Evolutionary conservation across 257 asterid species (phyloP).

Genomic region (Forsythia suspensa): DNA sequence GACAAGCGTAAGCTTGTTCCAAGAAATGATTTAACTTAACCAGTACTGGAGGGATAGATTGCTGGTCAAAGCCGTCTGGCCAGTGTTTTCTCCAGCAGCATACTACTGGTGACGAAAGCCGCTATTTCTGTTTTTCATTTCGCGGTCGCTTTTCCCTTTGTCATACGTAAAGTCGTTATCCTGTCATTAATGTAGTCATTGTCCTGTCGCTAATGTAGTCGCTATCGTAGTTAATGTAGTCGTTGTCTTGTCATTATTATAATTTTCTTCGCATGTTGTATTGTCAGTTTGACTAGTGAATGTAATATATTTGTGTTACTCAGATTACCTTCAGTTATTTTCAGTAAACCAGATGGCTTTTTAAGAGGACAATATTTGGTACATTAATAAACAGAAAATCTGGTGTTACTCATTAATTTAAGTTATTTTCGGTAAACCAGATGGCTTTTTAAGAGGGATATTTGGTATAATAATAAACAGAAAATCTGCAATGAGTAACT

Average conservation of each 20-base stretch:
- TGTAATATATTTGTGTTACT: background rate
- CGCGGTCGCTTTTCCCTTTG: background rate
- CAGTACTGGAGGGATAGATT: background rate
- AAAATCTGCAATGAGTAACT: background rate
- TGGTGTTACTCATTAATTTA: background rate
- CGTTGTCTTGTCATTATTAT: background rate
- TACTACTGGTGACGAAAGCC: background rate
- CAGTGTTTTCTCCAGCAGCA: background rate
- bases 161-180: background rate
- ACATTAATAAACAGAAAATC: background rate
- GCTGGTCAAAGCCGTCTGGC: too few species aligned
- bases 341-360: background rate
- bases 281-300: background rate
- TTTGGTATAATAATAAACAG: background rate
- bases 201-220: background rate
- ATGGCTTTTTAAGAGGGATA: background rate
- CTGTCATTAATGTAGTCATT: background rate
- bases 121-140: background rate
- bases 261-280: background rate
- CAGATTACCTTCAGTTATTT: background rate
- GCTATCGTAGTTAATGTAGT: background rate
- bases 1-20: conserved; percentile 59
- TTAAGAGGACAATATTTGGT: background rate
- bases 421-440: background rate
- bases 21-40: background rate